Evolutionary conservation across 2,329 filamentous ascomycete species (phyloP).

Genomic region (Calonectria montana): DNA sequence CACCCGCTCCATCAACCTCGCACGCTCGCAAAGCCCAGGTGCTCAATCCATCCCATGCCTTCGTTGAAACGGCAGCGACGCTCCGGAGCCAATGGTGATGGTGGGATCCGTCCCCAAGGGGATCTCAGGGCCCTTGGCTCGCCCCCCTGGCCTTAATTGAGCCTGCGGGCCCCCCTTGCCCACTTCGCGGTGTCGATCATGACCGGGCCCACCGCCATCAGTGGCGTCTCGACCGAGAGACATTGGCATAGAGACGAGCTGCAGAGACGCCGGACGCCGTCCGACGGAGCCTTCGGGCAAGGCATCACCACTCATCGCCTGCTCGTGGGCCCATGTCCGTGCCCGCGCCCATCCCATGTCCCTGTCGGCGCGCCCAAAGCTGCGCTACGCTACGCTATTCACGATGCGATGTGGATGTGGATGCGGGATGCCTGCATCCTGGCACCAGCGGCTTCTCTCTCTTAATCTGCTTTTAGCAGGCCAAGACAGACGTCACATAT

Average conservation of each 20-base stretch:
- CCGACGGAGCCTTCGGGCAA: constrained; percentile 16
- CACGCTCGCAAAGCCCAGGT: constrained; percentile 14
- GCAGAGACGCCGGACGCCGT: constrained; percentile 27
- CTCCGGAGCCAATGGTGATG: constrained; percentile 33
- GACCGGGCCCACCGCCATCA: constrained; percentile 32
- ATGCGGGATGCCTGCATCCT: neutral
- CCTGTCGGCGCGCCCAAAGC: constrained; percentile 23
- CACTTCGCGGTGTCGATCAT: constrained; percentile 30
- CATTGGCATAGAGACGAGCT: constrained; percentile 11
- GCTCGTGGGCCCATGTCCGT: constrained; percentile 6
- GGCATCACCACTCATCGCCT: constrained; percentile 15
- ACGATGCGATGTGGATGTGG: neutral
- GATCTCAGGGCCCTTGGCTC: neutral
- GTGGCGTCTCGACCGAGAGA: constrained; percentile 27
- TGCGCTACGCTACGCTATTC: constrained; percentile 3
- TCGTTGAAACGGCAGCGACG: constrained; percentile 19
- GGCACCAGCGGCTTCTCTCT: neutral
- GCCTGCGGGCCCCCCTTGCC: constrained; percentile 6
- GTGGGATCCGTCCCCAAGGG: neutral
- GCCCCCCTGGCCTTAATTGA: neutral
- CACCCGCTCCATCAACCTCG: constrained; percentile 23
- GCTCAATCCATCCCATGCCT: constrained; percentile 19
- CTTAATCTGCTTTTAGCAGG: constrained; percentile 1
- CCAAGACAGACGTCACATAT: constrained; percentile 34
- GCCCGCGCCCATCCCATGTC: constrained; percentile 36